Conservation (phyloP, 768 basidiomycete genomes). For the Termitomyces sp. region DNA sequence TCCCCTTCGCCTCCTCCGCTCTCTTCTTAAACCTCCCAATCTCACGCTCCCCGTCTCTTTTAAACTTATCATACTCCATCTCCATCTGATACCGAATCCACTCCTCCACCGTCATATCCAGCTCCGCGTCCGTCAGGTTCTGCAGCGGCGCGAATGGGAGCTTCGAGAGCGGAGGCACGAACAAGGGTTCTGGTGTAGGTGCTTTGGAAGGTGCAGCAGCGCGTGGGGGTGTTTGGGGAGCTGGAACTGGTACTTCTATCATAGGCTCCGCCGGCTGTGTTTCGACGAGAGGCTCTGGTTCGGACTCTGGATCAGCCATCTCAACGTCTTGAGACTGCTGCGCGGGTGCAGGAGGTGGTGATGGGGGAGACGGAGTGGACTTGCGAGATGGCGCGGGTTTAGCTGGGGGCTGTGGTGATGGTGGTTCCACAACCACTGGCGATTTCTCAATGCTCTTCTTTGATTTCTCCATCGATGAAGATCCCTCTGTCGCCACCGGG, state of each 20-base stretch:
- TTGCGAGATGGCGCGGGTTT: neutral
- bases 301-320: constrained; percentile 22
- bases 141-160: constrained; percentile 41
- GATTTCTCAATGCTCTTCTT: neutral
- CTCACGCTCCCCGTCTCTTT: constrained; percentile 42
- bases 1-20: constrained; percentile 37
- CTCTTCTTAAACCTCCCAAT: constrained; percentile 35
- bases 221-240: constrained; percentile 11
- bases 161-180: constrained; percentile 39
- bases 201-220: constrained; percentile 6
- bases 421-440: neutral
- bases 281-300: neutral
- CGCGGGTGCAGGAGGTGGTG: neutral
- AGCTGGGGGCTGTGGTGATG: neutral
- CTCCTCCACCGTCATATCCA: constrained; percentile 79
- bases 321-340: constrained; percentile 21
- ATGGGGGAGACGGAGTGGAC: constrained; percentile 2
- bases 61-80: constrained; percentile 56
- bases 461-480: neutral
- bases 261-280: neutral
- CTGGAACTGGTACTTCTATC: neutral
- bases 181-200: constrained; percentile 1
- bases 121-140: constrained; percentile 59
- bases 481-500: neutral
- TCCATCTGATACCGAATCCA: constrained; percentile 78